Conservation (phyloP, 2,329 filamentous ascomycete species). For the Onygenales sp. region DNA sequence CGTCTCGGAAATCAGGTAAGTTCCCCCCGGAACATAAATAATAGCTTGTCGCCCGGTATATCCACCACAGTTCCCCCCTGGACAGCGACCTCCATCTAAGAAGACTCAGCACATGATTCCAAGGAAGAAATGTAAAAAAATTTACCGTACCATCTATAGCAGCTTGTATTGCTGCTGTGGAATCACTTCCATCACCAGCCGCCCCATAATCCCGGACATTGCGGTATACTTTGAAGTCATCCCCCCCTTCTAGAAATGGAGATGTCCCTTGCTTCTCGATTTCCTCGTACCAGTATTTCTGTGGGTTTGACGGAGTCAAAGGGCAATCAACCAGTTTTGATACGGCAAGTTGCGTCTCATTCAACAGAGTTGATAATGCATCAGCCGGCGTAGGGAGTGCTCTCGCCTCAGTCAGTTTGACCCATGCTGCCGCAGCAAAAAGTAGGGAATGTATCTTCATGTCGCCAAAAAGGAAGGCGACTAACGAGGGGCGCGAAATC, state of each 20-base stretch:
- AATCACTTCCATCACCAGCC: constrained; percentile 45
- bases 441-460: too few species aligned
- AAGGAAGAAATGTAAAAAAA: neutral
- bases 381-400: too few species aligned
- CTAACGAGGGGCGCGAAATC: too few species aligned
- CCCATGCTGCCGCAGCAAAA: too few species aligned
- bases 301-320: neutral
- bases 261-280: constrained; percentile 47
- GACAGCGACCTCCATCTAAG: neutral
- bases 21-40: neutral
- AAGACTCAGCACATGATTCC: neutral
- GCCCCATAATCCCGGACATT: constrained; percentile 71
- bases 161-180: neutral
- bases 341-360: too few species aligned
- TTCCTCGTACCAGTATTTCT: neutral
- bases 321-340: too few species aligned
- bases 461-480: too few species aligned
- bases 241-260: constrained; percentile 46
- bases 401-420: too few species aligned
- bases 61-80: neutral
- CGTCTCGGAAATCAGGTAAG: neutral
- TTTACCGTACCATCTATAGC: neutral
- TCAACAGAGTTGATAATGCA: too few species aligned
- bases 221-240: constrained; percentile 61
- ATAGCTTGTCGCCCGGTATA: neutral